These are phyloP conservation scores for Westerdykella aurantiaca DNA, from an alignment of 2,329 filamentous ascomycete species.

Conservation along the genomic window DNA sequence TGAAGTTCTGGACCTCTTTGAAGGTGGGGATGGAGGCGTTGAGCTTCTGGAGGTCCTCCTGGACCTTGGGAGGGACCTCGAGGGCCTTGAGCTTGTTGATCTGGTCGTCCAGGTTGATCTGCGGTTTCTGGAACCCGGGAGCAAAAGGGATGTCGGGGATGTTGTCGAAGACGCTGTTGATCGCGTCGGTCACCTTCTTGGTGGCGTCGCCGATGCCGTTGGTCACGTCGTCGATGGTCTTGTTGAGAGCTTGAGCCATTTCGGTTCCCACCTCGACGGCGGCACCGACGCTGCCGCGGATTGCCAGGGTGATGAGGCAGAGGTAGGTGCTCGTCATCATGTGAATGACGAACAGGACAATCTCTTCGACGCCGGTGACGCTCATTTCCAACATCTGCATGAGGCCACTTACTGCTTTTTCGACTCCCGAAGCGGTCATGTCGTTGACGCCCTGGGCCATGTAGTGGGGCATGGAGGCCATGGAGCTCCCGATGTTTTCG, in stretches of 20 bases:
- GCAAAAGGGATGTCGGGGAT: slow-evolving; percentile 34
- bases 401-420: slow-evolving; percentile 72
- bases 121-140: slow-evolving; percentile 43
- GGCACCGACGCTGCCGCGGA: slow-evolving; percentile 71
- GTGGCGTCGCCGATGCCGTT: slow-evolving; percentile 42
- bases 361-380: slow-evolving; percentile 75
- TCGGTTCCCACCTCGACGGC: slow-evolving; percentile 59
- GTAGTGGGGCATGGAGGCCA: slow-evolving; percentile 98
- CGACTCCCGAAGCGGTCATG: slow-evolving; percentile 72
- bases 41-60: slow-evolving; percentile 63
- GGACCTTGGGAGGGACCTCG: slow-evolving; percentile 61
- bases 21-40: slow-evolving; percentile 80
- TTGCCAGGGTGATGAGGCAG: slow-evolving; percentile 78
- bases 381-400: slow-evolving; percentile 72
- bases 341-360: slow-evolving; percentile 88
- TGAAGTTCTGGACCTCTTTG: slow-evolving; percentile 74
- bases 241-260: slow-evolving; percentile 56
- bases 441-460: slow-evolving; percentile 84
- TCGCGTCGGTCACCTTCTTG: slow-evolving; percentile 28
- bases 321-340: slow-evolving; percentile 85
- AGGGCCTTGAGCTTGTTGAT: slow-evolving; percentile 65
- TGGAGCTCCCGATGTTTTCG: slow-evolving; percentile 84
- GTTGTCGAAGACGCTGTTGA: slow-evolving; percentile 38
- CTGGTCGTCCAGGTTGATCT: slow-evolving; percentile 60
- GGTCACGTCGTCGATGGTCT: slow-evolving; percentile 55